Base-by-base conservation (phyloP, 257 asterid species). In the Verbascum thapsus region DNA sequence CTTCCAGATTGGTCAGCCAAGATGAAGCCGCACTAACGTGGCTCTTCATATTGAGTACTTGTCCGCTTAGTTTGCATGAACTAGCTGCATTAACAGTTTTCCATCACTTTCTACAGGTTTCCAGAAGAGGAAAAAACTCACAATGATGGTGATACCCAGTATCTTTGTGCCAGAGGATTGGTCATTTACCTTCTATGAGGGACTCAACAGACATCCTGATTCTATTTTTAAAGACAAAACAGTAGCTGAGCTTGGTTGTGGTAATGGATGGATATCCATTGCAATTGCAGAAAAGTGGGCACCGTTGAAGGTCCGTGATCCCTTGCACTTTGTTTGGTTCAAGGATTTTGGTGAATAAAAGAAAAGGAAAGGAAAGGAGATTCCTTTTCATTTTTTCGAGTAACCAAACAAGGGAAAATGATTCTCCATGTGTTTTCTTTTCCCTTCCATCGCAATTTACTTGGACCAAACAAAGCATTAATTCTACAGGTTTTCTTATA, bases 231-330 rank as follows among this genome's bases (percentile, higher is more conserved):
- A 81, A 80, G 99, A 94, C 76, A 90, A 73, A 79, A 83, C 95
- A 0, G 86, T 94, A 61, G 83, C 96, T 67, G 99, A 94, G 75
- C 95, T 94, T 77, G 99, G 99, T 51, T 94, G 99, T 69, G 99
- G 99, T 65, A 94, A 94, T 82, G 97, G 99, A 72, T 94, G 97
- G 99, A 94, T 94, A 82, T 94, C 99, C 70, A 90, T 94, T 58
- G 99, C 99, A 60, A 77, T 90, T 71, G 97, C 99, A 57, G 96
- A 90, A 74, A 94, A 94, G 74, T 94, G 97, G 99, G 78, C 67
- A 51, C 99, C 99, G 10, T 64, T 17, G 19, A 94, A 94, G 97
- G 99, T 88, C 38, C 56, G 15, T 15, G 51, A 45, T 74, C 23
- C 58, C 30, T n/a, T n/a, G n/a, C n/a, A n/a, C n/a, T n/a, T n/a